Percentiles rank a stretch among this genome's conserved stretches.
Evolutionary conservation across 2,329 filamentous ascomycete genomes (phyloP).

Genomic region (Diplodia intermedia): DNA sequence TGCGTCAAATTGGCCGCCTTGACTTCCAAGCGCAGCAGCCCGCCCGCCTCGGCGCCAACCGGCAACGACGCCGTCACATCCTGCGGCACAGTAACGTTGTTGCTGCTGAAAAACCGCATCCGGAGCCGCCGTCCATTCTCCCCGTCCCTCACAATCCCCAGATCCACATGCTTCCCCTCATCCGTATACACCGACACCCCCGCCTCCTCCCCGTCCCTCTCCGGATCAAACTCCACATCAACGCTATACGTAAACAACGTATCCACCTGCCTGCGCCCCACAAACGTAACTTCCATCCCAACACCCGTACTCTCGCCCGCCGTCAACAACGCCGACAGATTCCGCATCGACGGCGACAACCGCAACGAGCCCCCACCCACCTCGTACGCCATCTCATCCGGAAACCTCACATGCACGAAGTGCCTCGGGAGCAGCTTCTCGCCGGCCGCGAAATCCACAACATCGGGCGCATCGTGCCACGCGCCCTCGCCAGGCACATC

Average conservation of each 20-base stretch:
- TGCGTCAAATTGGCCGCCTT: constrained; percentile 56
- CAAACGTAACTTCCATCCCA: constrained; percentile 58
- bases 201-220: constrained; percentile 54
- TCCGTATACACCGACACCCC: constrained; percentile 62
- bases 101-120: constrained; percentile 48
- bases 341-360: constrained; percentile 57
- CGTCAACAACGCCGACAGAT: constrained; percentile 61
- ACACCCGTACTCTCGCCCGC: constrained; percentile 38
- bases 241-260: constrained; percentile 61
- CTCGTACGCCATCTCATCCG: constrained; percentile 54
- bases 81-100: constrained; percentile 48
- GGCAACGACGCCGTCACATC: constrained; percentile 41
- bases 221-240: constrained; percentile 54
- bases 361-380: constrained; percentile 54
- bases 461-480: constrained; percentile 53
- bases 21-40: too few species aligned
- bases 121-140: not conserved
- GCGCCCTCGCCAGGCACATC: constrained; percentile 51
- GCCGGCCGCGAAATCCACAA: constrained; percentile 55
- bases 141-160: constrained; percentile 45
- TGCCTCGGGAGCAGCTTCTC: constrained; percentile 59
- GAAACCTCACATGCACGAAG: constrained; percentile 64
- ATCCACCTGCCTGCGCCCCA: constrained; percentile 63
- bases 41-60: constrained; percentile 35
- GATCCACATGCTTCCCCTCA: constrained; percentile 58